These are phyloP conservation scores for Zangia roseola DNA, from an alignment of 768 basidiomycete species.

Conservation along the genomic window DNA sequence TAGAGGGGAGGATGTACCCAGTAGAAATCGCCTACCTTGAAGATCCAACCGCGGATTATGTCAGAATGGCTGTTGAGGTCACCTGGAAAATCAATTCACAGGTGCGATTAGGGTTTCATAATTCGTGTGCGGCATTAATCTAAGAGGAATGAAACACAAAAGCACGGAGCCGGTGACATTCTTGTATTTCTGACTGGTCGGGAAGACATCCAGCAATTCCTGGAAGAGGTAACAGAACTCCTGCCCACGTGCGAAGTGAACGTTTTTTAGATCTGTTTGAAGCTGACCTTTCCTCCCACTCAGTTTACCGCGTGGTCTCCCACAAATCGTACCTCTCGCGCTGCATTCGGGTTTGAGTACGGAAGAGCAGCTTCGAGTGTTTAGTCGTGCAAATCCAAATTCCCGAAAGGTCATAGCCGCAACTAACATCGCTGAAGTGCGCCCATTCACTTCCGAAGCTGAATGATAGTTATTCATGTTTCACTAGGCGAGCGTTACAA, in stretches of 20 bases:
- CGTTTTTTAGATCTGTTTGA: background rate
- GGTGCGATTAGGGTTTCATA: slow-evolving; percentile 40
- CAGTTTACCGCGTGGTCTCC: slow-evolving; percentile 54
- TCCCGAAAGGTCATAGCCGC: slow-evolving; percentile 87
- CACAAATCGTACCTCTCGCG: slow-evolving; percentile 64
- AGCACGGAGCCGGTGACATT: slow-evolving; percentile 87
- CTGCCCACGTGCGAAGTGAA: slow-evolving; percentile 55
- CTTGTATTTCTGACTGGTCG: slow-evolving; percentile 93
- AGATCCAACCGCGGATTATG: slow-evolving; percentile 78
- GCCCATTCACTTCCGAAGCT: slow-evolving; percentile 1
- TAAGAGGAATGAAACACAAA: background rate
- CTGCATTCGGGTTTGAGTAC: slow-evolving; percentile 88
- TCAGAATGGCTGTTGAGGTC: slow-evolving; percentile 76
- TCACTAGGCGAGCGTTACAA: slow-evolving; percentile 87
- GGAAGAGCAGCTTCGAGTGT: slow-evolving; percentile 85
- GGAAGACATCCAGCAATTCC: slow-evolving; percentile 91
- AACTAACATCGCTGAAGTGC: slow-evolving; percentile 94
- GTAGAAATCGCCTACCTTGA: slow-evolving; percentile 89
- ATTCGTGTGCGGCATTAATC: background rate
- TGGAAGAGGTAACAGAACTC: slow-evolving; percentile 78
- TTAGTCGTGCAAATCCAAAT: slow-evolving; percentile 71
- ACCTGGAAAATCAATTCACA: slow-evolving; percentile 80
- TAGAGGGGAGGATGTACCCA: slow-evolving; percentile 94
- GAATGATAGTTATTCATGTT: background rate
- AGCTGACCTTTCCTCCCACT: background rate